These are phyloP conservation scores for Microdochium nivale DNA, from an alignment of 2,329 filamentous ascomycete genomes.

Conservation along the genomic window DNA sequence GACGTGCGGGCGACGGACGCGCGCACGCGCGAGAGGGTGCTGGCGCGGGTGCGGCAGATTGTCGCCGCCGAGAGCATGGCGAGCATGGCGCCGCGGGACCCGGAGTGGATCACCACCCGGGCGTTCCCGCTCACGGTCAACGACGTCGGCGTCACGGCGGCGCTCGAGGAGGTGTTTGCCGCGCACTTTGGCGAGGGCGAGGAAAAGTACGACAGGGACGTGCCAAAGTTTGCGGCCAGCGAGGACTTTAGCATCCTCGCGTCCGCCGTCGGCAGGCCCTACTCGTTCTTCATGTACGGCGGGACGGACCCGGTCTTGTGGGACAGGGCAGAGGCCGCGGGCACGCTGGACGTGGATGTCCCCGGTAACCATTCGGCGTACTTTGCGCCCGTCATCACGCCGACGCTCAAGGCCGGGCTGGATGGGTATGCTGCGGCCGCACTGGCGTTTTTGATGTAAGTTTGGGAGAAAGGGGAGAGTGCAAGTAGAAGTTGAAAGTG, in stretches of 20 bases:
- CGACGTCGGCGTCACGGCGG: slow-evolving; percentile 31
- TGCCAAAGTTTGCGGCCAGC: slow-evolving; percentile 32
- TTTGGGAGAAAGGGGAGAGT: no score
- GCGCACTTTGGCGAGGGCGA: slow-evolving; percentile 30
- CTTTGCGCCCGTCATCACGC: background rate
- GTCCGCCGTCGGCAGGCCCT: slow-evolving; percentile 2
- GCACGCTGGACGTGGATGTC: slow-evolving; percentile 3
- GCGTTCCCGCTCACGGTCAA: slow-evolving; percentile 43
- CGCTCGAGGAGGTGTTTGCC: slow-evolving; percentile 32
- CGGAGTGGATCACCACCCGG: slow-evolving; percentile 29
- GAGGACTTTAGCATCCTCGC: slow-evolving; percentile 43
- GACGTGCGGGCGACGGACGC: slow-evolving; percentile 26
- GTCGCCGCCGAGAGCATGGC: slow-evolving; percentile 46
- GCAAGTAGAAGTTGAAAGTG: no score
- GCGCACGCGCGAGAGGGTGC: slow-evolving; percentile 22
- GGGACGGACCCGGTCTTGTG: background rate
- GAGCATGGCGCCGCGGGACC: slow-evolving; percentile 30
- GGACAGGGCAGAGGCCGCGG: slow-evolving; percentile 2
- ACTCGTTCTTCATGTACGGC: slow-evolving; percentile 4
- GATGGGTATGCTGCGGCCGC: background rate
- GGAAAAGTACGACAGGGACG: slow-evolving; percentile 24
- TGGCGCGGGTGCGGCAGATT: slow-evolving; percentile 27
- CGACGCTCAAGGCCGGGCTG: background rate
- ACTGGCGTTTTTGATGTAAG: background rate
- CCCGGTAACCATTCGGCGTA: slow-evolving; percentile 6